phyloP scores from a whole-genome alignment of 1,284 basidiomycete genomes.

The Fomitopsis pinicola region DNA sequence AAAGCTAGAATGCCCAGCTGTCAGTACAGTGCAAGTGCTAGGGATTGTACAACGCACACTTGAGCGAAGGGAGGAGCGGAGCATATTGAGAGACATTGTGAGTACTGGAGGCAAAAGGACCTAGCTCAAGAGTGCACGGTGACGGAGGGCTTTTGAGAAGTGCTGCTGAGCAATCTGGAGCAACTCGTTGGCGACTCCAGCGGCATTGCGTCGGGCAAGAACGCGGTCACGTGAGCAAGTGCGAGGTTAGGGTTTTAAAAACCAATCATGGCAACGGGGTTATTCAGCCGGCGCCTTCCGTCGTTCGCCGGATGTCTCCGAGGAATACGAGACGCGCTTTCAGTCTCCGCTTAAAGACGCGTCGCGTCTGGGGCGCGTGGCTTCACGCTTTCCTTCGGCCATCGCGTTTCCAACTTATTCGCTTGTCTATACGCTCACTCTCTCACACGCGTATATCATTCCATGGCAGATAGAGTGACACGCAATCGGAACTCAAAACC shows the following conservation, averaged over 20 bases:
- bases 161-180: conserved; percentile 8
- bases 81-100: conserved; percentile 32
- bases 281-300: background rate
- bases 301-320: background rate
- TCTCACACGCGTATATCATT: background rate
- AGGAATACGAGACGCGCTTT: conserved; percentile 31
- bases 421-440: background rate
- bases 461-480: conserved; percentile 25
- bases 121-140: background rate
- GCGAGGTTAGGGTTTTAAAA: conserved; percentile 1
- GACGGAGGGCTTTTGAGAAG: conserved; percentile 1
- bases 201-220: background rate
- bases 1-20: conserved; percentile 9
- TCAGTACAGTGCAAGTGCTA: background rate
- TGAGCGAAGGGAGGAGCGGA: conserved; percentile 39
- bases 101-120: background rate
- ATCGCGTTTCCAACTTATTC: background rate
- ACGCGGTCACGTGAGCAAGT: background rate
- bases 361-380: conserved; percentile 22
- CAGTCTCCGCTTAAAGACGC: conserved; percentile 35
- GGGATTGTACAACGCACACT: conserved; percentile 29
- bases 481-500: conserved; percentile 27
- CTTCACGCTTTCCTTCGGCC: background rate
- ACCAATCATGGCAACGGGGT: background rate
- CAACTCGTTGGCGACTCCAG: conserved; percentile 3